phyloP scores from a whole-genome alignment of 2,329 filamentous ascomycete species.

The Exophiala xenobiotica region DNA sequence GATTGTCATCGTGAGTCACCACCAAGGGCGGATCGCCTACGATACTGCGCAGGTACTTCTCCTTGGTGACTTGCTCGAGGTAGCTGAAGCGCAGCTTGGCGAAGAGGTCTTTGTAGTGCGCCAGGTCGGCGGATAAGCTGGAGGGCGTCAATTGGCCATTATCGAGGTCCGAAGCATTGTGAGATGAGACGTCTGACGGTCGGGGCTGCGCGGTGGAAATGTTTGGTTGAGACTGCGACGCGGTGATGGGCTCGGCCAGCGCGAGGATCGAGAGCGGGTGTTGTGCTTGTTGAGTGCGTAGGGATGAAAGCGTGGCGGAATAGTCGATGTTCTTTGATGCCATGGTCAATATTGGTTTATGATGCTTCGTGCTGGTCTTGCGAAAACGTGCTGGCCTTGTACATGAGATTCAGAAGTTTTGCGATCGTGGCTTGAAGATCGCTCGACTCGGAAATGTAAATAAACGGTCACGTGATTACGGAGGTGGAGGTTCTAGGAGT shows the following conservation, averaged over 20 bases:
- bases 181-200: conserved; percentile 58
- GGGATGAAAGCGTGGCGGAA: conserved; percentile 33
- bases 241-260: conserved; percentile 29
- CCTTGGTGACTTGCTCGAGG: conserved; percentile 97
- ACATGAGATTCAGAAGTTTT: too few relatives aligned
- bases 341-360: too few relatives aligned
- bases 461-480: conserved; percentile 6
- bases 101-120: conserved; percentile 88
- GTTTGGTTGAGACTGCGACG: conserved; percentile 9
- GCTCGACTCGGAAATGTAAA: conserved; percentile 11
- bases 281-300: conserved; percentile 27
- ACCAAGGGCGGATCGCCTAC: conserved; percentile 87
- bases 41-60: conserved; percentile 92
- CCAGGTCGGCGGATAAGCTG: conserved; percentile 76
- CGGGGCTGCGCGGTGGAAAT: conserved; percentile 38
- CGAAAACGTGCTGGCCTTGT: too few relatives aligned
- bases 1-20: conserved; percentile 78
- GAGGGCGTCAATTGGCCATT: conserved; percentile 66
- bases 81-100: conserved; percentile 96
- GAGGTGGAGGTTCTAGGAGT: not conserved
- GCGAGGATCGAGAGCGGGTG: conserved; percentile 40
- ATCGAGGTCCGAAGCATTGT: conserved; percentile 65
- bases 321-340: too few relatives aligned
- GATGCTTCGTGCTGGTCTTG: too few relatives aligned
- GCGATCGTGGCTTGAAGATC: too few relatives aligned